These are phyloP conservation scores for Cryptosporidium tyzzeri DNA, from an alignment of 169 alveolate genomes.

Conservation along the genomic window DNA sequence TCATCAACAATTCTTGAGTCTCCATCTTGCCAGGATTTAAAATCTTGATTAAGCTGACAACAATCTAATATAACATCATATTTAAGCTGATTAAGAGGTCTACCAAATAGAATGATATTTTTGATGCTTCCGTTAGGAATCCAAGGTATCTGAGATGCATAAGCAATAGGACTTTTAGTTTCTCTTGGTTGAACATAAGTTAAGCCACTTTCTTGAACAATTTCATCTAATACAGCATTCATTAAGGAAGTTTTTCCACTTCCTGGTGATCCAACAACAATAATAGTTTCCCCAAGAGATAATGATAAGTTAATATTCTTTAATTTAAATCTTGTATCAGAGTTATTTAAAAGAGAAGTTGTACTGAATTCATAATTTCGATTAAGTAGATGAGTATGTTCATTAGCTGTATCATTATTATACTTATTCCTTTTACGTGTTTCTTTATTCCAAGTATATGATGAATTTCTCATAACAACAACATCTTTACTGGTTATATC, in stretches of 20 bases:
- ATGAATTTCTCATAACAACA: conserved; percentile 50
- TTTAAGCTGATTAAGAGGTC: conserved; percentile 76
- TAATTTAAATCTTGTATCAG: conserved; percentile 15
- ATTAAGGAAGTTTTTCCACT: conserved; percentile 88
- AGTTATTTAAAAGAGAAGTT: not conserved
- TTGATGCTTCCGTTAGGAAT: conserved; percentile 84
- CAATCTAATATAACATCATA: conserved; percentile 79
- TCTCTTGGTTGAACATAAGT: conserved; percentile 70
- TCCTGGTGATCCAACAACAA: conserved; percentile 82
- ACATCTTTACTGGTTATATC: not conserved
- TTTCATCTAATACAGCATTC: conserved; percentile 80
- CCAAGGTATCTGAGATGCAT: conserved; percentile 86
- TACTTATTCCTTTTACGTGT: not conserved
- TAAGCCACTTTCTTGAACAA: conserved; percentile 63
- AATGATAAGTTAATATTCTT: conserved; percentile 27
- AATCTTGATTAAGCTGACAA: conserved; percentile 81
- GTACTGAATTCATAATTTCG: not conserved
- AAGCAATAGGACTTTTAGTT: conserved; percentile 79
- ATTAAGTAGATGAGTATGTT: not conserved
- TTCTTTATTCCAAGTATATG: conserved; percentile 48
- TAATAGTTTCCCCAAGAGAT: conserved; percentile 59
- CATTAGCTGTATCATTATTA: not conserved
- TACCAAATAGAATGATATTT: conserved; percentile 85
- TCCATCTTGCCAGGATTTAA: conserved; percentile 80
- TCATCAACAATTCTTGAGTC: conserved; percentile 87